A percentile compares a stretch with the other conserved stretches of the same genome.
Evolutionary conservation across 2,329 filamentous ascomycete genomes (phyloP).

Genomic region (Claviceps sp.): DNA sequence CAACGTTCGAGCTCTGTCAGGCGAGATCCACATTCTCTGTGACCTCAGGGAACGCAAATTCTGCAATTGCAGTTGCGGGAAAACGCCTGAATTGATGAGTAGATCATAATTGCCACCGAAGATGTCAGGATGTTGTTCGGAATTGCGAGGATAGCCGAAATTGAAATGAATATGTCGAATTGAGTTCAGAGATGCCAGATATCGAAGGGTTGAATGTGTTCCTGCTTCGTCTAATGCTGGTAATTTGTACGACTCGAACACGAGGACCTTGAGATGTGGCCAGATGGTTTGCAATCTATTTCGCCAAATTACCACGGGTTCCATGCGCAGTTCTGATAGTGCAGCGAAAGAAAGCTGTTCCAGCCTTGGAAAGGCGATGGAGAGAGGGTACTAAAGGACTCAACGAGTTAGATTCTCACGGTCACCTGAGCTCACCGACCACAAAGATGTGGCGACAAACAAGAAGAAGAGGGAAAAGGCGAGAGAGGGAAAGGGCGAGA

Average conservation of each 20-base stretch:
- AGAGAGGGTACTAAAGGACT: conserved; percentile 11
- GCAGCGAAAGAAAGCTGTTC: too few relatives aligned
- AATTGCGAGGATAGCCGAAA: neutral
- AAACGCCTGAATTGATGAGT: neutral
- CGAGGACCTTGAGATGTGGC: conserved; percentile 8
- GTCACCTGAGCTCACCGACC: too few relatives aligned
- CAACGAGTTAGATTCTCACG: neutral
- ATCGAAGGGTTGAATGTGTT: conserved; percentile 7
- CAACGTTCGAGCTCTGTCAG: too few relatives aligned
- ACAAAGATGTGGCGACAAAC: too few relatives aligned
- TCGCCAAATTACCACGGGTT: conserved; percentile 1
- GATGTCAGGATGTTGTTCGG: conserved; percentile 8
- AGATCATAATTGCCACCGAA: neutral
- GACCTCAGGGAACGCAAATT: too few relatives aligned
- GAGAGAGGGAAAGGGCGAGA: too few relatives aligned
- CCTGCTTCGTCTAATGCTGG: too few relatives aligned
- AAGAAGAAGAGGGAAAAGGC: too few relatives aligned
- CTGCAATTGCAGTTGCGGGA: too few relatives aligned
- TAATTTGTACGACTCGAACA: conserved; percentile 1
- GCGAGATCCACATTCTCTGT: too few relatives aligned
- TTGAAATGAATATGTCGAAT: conserved; percentile 20
- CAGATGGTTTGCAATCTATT: conserved; percentile 8
- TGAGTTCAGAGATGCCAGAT: conserved; percentile 14
- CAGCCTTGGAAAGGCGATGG: conserved; percentile 7
- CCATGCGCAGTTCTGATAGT: too few relatives aligned